Evolutionary conservation across 306 rosid species (phyloP).

Genomic region (Cyamopsis tetragonoloba): DNA sequence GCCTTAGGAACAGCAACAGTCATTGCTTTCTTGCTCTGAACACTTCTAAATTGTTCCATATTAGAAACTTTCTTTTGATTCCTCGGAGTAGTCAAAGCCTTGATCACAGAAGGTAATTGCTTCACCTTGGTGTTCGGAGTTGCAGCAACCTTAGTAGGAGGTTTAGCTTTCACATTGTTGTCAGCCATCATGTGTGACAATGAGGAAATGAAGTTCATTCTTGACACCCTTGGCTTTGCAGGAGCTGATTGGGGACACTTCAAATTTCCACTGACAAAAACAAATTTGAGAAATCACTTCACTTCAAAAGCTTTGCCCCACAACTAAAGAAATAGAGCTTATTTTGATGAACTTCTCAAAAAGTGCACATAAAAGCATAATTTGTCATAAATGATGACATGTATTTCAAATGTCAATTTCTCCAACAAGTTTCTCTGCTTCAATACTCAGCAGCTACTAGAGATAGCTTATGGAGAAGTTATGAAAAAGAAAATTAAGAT

Average conservation of each 20-base stretch:
- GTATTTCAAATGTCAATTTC: too few species aligned
- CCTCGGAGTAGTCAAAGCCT: constrained; percentile 82
- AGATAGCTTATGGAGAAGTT: too few species aligned
- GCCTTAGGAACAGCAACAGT: constrained; percentile 47
- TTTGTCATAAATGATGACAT: too few species aligned
- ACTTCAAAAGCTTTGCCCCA: not conserved
- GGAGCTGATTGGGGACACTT: constrained; percentile 89
- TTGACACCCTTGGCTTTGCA: constrained; percentile 72
- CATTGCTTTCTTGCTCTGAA: constrained; percentile 53
- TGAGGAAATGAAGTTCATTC: constrained; percentile 66
- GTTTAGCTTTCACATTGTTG: constrained; percentile 36
- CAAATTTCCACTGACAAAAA: constrained; percentile 40
- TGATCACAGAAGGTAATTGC: constrained; percentile 40
- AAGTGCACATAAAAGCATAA: too few species aligned
- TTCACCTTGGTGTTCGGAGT: constrained; percentile 67
- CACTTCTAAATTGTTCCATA: constrained; percentile 64
- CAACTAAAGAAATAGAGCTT: not conserved
- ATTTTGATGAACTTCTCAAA: too few species aligned
- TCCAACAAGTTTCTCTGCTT: too few species aligned
- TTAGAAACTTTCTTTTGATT: constrained; percentile 55
- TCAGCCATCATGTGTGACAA: constrained; percentile 44
- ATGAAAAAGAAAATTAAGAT: too few species aligned
- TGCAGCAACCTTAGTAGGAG: constrained; percentile 40
- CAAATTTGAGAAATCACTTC: not conserved
- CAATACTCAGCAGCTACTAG: too few species aligned